phyloP scores from a whole-genome alignment of 345 rosid species.

The Mercurialis annua region DNA sequence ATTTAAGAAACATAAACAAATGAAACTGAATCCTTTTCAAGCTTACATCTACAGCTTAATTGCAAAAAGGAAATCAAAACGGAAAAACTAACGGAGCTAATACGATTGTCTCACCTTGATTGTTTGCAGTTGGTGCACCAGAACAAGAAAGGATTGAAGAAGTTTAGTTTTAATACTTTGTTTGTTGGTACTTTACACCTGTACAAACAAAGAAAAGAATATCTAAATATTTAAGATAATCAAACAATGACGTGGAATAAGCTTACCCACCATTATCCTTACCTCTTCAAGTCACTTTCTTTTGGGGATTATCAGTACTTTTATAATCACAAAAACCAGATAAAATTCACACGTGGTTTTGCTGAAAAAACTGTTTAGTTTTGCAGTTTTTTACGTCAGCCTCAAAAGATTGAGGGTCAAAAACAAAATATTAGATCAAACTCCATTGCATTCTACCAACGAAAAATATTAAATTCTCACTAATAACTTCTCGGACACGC shows the following conservation, averaged over 20 bases:
- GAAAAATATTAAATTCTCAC: not conserved
- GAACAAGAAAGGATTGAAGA: not conserved
- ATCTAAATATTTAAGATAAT: not conserved
- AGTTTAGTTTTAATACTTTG: not conserved
- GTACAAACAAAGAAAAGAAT: not conserved
- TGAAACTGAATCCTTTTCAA: not conserved
- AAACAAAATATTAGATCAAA: too few relatives aligned
- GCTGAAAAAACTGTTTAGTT: too few relatives aligned
- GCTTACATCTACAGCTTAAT: not conserved
- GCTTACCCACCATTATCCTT: not conserved
- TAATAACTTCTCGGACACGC: not conserved
- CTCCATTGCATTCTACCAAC: too few relatives aligned
- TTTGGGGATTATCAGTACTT: too few relatives aligned
- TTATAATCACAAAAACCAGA: too few relatives aligned
- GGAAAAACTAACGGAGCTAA: not conserved
- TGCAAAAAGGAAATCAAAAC: not conserved
- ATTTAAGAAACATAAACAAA: not conserved
- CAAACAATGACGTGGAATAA: not conserved
- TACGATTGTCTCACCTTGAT: not conserved
- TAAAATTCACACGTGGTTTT: too few relatives aligned
- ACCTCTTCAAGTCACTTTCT: too few relatives aligned
- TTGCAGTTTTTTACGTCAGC: too few relatives aligned
- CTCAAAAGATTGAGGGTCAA: too few relatives aligned
- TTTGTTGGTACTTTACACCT: not conserved
- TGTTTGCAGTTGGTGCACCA: not conserved